Evolutionary conservation across 2,329 filamentous ascomycete species (phyloP).

Genomic region (Aspergillus chevalieri): DNA sequence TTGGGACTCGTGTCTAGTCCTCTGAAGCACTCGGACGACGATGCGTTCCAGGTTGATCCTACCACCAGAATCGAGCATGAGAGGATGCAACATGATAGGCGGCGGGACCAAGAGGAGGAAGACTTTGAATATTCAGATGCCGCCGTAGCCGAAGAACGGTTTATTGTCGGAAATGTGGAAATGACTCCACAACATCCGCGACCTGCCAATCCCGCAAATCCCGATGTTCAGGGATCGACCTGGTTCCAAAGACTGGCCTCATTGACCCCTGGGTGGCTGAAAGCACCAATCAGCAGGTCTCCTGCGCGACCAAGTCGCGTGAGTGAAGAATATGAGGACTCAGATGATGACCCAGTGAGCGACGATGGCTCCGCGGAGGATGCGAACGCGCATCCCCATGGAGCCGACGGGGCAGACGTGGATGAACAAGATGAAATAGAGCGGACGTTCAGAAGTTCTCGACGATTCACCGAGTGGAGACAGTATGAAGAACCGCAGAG

Average conservation of each 20-base stretch:
- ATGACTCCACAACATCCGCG: constrained; percentile 18
- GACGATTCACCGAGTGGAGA: constrained; percentile 1
- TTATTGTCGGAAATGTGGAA: constrained; percentile 9
- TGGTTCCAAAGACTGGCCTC: constrained; percentile 33
- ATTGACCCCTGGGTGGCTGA: constrained; percentile 30
- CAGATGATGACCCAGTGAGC: constrained; percentile 15
- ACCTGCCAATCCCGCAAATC: constrained; percentile 9
- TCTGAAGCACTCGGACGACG: constrained; percentile 15
- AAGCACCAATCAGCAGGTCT: constrained; percentile 19
- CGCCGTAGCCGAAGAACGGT: constrained; percentile 10
- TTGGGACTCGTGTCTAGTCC: constrained; percentile 21
- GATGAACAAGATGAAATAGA: constrained; percentile 10
- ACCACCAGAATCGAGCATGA: constrained; percentile 16
- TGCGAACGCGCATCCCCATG: constrained; percentile 4
- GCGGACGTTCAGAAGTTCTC: constrained; percentile 3
- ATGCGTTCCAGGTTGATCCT: constrained; percentile 18
- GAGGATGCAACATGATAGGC: constrained; percentile 6
- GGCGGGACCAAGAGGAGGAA: constrained; percentile 5
- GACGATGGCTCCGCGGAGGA: neutral
- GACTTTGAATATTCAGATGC: constrained; percentile 9
- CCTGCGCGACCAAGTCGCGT: constrained; percentile 10
- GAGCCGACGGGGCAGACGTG: constrained; percentile 8
- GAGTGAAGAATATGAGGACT: constrained; percentile 8
- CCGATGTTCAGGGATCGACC: constrained; percentile 23
- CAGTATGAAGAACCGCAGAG: constrained; percentile 6